These are phyloP conservation scores for Aspergillus ostianus DNA, from an alignment of 495 filamentous ascomycete genomes.

Conservation along the genomic window DNA sequence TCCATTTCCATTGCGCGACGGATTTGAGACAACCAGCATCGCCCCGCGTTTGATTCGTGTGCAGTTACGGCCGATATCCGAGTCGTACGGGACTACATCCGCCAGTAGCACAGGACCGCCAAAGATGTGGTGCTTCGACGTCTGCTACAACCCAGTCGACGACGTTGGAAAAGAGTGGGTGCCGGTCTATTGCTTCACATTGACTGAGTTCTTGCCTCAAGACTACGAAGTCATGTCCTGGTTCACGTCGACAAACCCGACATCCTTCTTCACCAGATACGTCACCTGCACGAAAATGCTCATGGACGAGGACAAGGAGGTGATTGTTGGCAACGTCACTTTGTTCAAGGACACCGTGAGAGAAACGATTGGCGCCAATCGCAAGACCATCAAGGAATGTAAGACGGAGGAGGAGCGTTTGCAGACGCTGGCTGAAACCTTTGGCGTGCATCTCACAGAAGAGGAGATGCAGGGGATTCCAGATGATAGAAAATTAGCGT, in stretches of 20 bases:
- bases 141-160: constrained; percentile 8
- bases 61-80: constrained; percentile 26
- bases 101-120: constrained; percentile 41
- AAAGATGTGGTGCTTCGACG: constrained; percentile 19
- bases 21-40: constrained; percentile 35
- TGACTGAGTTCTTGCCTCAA: constrained; percentile 53
- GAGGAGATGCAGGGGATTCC: constrained; percentile 42
- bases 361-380: constrained; percentile 42
- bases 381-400: constrained; percentile 38
- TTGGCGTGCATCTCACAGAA: constrained; percentile 44
- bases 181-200: constrained; percentile 54
- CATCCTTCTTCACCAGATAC: constrained; percentile 48
- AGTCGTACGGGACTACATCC: constrained; percentile 42
- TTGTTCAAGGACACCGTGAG: constrained; percentile 51
- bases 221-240: constrained; percentile 61
- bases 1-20: constrained; percentile 46
- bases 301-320: constrained; percentile 28
- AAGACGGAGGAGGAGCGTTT: constrained; percentile 47
- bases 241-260: constrained; percentile 31
- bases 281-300: constrained; percentile 52
- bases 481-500: constrained; percentile 10
- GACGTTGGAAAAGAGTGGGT: constrained; percentile 46
- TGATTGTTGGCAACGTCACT: constrained; percentile 55
- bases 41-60: constrained; percentile 38
- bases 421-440: constrained; percentile 41